Base-by-base conservation (phyloP, 495 filamentous ascomycete species). In the Xylaria palmicola region DNA sequence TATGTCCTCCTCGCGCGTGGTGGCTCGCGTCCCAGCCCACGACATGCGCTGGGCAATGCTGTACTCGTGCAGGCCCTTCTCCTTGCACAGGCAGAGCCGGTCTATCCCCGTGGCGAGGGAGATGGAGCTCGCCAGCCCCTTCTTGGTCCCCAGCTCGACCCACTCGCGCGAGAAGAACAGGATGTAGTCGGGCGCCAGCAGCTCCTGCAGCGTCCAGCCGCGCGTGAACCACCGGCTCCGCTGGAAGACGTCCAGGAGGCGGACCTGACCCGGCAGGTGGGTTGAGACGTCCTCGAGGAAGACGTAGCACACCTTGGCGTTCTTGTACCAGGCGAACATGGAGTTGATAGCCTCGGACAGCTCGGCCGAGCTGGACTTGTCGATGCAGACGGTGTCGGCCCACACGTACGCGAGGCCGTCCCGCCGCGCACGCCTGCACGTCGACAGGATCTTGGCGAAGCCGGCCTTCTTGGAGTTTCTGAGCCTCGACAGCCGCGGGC, bases 131-230 rank as follows among this genome's bases (percentile, higher is more conserved):
- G 48, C 48, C 29, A 51, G 7, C 17, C 48, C 48, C 26, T 34
- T 51, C 17, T 51, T 51, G 6, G 48, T 51, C 4, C 48, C 48
- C 4, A 51, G 27, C 34, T 51, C 48, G 1, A 34, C 9, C 48
- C 48, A 51, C 12, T 51, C 48, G n/a, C 48, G 29, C 4, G 48
- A 34, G 48, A 51, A 77, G 60, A 80, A 79, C 0, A 59, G 9
- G 5, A 79, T 17, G 0, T 66, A 22, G 8, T 12, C 10, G 0
- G 74, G 71, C 0, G 75, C 72, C 4, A 80, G 45, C 0, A 79
- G 70, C 53, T 79, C 75, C 30, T 51, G 48, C 4, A 51, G 55
- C 3, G 75, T 78, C 74, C 75, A 80, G 1, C 76, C 76, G 37
- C 77, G 62, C 0, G 62, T 66, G 29, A 51, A 51, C 48, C 48